Evolutionary conservation across 176 grass and related monocot genomes (phyloP).

Genomic region (Sorghum bicolor): Sorghum_bicolor_NCBIv3 NC_012872.2:67614501-67615000

Average conservation of each 20-base stretch:
- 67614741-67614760: neutral
- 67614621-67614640: neutral
- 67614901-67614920: neutral
- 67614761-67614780: neutral
- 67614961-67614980: neutral
- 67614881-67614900: neutral
- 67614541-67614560: constrained; percentile 3
- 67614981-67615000: neutral
- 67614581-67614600: neutral
- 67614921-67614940: neutral
- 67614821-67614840: neutral
- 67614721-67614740: neutral
- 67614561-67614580: neutral
- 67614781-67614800: neutral
- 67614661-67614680: neutral
- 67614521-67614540: constrained; percentile 20
- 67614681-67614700: constrained; percentile 8
- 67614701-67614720: neutral
- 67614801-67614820: neutral
- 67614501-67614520: constrained; percentile 11
- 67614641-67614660: neutral
- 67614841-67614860: neutral
- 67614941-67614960: neutral
- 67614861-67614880: neutral
- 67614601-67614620: constrained; percentile 4